Conservation (phyloP, 1,284 basidiomycete species). For the Sporisorium reilianum region DNA sequence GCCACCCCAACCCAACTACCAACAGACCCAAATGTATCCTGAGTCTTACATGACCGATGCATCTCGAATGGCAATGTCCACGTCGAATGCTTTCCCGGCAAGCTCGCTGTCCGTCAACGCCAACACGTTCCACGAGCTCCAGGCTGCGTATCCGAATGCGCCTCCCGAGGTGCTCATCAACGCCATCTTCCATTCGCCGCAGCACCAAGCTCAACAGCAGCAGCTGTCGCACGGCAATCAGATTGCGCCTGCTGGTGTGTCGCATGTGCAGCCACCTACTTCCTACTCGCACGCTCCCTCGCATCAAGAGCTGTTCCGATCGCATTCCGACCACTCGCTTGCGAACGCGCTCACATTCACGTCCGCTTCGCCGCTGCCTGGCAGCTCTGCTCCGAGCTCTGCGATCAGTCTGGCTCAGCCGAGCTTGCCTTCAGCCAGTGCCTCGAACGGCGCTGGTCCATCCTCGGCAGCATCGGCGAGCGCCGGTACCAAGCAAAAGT, state of each 20-base stretch:
- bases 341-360: slow-evolving; percentile 26
- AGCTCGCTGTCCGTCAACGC: slow-evolving; percentile 12
- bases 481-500: slow-evolving; percentile 3
- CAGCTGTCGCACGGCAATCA: neutral
- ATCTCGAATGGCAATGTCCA: neutral
- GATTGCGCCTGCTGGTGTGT: neutral
- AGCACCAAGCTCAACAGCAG: neutral
- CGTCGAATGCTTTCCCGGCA: neutral
- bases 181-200: slow-evolving; percentile 5
- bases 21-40: slow-evolving; percentile 3
- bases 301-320: neutral
- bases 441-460: neutral
- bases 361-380: neutral
- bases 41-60: neutral
- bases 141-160: slow-evolving; percentile 9
- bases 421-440: neutral
- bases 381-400: neutral
- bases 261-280: neutral
- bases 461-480: neutral
- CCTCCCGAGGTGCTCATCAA: slow-evolving; percentile 11
- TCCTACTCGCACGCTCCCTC: neutral
- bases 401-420: slow-evolving; percentile 5
- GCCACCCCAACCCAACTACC: neutral
- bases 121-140: slow-evolving; percentile 10
- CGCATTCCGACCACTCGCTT: slow-evolving; percentile 23